phyloP scores from a whole-genome alignment of 2,329 filamentous ascomycete genomes.

The Rugonectria rugulosa region DNA sequence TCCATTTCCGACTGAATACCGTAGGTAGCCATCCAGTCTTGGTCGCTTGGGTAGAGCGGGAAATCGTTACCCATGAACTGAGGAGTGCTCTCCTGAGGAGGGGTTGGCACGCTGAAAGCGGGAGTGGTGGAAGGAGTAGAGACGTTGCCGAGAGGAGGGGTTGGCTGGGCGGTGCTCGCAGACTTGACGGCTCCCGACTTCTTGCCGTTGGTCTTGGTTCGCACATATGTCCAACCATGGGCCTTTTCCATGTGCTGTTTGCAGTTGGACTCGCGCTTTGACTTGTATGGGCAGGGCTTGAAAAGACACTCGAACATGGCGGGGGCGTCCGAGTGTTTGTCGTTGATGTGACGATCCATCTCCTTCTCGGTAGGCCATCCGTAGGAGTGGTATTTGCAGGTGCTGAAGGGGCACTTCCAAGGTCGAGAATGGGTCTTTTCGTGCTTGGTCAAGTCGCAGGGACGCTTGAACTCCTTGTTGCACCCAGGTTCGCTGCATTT shows the following conservation, averaged over 20 bases:
- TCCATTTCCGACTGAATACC: conserved; percentile 47
- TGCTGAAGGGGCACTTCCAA: conserved; percentile 85
- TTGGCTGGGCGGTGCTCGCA: conserved; percentile 57
- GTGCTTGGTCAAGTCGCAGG: conserved; percentile 98
- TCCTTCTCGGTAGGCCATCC: conserved; percentile 99
- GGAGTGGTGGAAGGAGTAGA: conserved; percentile 68
- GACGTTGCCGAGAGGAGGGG: conserved; percentile 67
- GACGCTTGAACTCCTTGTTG: conserved; percentile 92
- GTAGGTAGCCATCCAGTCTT: conserved; percentile 53
- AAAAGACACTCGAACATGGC: conserved; percentile 85
- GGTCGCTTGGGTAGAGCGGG: conserved; percentile 55
- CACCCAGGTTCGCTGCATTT: conserved; percentile 79
- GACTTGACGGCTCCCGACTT: conserved; percentile 55
- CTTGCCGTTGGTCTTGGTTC: conserved; percentile 91
- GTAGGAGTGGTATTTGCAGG: conserved; percentile 88
- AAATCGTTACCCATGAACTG: conserved; percentile 52
- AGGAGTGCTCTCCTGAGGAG: conserved; percentile 57
- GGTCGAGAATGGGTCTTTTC: conserved; percentile 97
- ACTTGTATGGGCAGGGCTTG: conserved; percentile 87
- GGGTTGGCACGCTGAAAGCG: conserved; percentile 62
- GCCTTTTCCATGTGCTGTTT: conserved; percentile 99
- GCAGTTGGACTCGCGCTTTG: conserved; percentile 95
- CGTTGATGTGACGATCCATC: conserved; percentile 93
- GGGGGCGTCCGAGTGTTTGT: conserved; percentile 87
- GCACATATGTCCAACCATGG: conserved; percentile 88